These are phyloP conservation scores for Rhodotorula sp. DNA, from an alignment of 1,284 basidiomycete species.

Conservation along the genomic window DNA sequence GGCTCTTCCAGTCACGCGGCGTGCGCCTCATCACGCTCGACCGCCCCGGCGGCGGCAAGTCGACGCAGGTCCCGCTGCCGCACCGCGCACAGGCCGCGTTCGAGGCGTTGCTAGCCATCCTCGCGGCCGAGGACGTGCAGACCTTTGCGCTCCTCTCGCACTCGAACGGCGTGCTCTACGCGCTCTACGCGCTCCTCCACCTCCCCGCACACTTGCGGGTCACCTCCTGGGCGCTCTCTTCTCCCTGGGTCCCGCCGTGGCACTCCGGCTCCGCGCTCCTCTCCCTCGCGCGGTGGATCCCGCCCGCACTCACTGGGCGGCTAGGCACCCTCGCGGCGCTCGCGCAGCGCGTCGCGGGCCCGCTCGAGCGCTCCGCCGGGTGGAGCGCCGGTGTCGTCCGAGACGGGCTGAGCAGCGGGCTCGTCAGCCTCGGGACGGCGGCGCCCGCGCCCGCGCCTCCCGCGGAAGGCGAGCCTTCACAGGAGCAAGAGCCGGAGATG, in stretches of 20 bases:
- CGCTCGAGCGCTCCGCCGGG: background rate
- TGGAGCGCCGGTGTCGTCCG: slow-evolving; percentile 3
- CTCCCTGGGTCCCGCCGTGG: slow-evolving; percentile 23
- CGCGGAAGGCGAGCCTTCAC: background rate
- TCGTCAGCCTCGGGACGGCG: background rate
- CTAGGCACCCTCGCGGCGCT: slow-evolving; percentile 8
- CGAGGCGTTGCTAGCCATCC: slow-evolving; percentile 19
- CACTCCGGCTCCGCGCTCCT: slow-evolving; percentile 14
- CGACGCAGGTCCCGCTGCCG: slow-evolving; percentile 3
- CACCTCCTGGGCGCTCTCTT: slow-evolving; percentile 15
- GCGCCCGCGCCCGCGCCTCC: background rate
- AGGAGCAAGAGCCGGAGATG: background rate
- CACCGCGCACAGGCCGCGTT: background rate
- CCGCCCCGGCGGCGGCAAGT: slow-evolving; percentile 13
- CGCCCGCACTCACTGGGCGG: slow-evolving; percentile 1
- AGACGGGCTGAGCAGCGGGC: background rate
- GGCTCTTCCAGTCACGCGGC: background rate
- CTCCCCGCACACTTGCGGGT: slow-evolving; percentile 1
- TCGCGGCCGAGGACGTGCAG: slow-evolving; percentile 2
- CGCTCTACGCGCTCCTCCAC: slow-evolving; percentile 23
- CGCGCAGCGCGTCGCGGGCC: background rate
- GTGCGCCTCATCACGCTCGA: slow-evolving; percentile 30
- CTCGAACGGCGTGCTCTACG: slow-evolving; percentile 38
- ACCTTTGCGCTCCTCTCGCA: slow-evolving; percentile 20
- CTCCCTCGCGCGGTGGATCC: slow-evolving; percentile 20